phyloP scores from a whole-genome alignment of 2,329 filamentous ascomycete genomes.

The Colletotrichum sp. region DNA sequence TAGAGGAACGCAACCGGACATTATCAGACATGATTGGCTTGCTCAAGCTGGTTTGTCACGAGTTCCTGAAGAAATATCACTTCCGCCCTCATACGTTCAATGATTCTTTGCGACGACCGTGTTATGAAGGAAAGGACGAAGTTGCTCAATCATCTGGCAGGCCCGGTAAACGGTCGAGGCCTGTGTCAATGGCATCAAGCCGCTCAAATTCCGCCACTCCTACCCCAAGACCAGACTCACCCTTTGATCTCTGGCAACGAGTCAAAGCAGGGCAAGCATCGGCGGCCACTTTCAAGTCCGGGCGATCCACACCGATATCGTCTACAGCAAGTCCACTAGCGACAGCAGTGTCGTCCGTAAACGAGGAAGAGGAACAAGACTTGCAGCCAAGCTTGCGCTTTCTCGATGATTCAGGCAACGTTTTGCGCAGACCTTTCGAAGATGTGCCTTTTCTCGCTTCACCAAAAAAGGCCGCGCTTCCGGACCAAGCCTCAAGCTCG shows the following conservation, averaged over 20 bases:
- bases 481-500: neutral
- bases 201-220: constrained; percentile 13
- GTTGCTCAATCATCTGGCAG: neutral
- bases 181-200: neutral
- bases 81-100: constrained; percentile 60
- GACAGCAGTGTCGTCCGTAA: neutral
- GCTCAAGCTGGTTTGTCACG: constrained; percentile 69
- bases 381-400: constrained; percentile 27
- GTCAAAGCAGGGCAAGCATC: constrained; percentile 33
- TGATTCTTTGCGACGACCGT: constrained; percentile 1
- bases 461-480: neutral
- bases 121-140: neutral
- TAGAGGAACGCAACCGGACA: constrained; percentile 51
- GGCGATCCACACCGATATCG: neutral
- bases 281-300: neutral
- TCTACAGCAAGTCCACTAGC: neutral
- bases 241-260: constrained; percentile 44
- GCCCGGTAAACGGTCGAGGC: neutral
- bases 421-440: constrained; percentile 51
- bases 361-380: neutral
- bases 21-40: constrained; percentile 65
- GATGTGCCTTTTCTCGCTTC: constrained; percentile 26
- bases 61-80: constrained; percentile 78
- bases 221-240: constrained; percentile 23
- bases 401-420: constrained; percentile 43